Conservation (phyloP, 768 basidiomycete species). For the Kondoa subrosea region DNA sequence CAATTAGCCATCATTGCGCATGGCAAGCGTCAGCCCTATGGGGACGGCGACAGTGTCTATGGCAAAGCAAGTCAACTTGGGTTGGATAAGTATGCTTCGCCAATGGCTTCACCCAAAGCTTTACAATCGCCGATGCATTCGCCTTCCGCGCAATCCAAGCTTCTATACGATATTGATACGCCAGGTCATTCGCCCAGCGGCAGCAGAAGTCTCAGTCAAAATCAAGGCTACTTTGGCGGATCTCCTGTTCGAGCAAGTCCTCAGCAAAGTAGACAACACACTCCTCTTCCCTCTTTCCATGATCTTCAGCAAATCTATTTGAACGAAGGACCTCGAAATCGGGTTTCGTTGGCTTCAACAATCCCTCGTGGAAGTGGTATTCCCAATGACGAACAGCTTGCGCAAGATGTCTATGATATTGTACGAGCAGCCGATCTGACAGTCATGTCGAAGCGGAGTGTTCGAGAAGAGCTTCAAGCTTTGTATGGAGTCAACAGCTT, state of each 20-base stretch:
- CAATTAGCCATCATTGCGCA: conserved; percentile 26
- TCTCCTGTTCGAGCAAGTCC: not conserved
- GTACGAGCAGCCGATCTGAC: not conserved
- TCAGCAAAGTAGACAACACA: not conserved
- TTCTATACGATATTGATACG: not conserved
- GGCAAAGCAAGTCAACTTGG: conserved; percentile 20
- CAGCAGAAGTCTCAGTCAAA: not conserved
- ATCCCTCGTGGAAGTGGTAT: not conserved
- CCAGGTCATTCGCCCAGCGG: conserved; percentile 9
- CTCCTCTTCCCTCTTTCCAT: conserved; percentile 8
- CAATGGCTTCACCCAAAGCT: not conserved
- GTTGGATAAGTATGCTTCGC: conserved; percentile 4
- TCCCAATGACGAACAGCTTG: not conserved
- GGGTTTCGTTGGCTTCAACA: not conserved
- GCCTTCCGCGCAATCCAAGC: not conserved
- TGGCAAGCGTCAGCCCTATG: conserved; percentile 7
- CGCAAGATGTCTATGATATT: not conserved
- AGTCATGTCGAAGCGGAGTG: not conserved
- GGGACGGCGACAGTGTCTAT: conserved; percentile 20
- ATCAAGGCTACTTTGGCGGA: not conserved
- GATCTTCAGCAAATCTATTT: not conserved
- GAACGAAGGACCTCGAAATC: not conserved
- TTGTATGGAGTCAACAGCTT: not conserved
- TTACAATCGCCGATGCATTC: not conserved
- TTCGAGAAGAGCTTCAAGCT: not conserved